Base-by-base conservation (phyloP, 2,329 filamentous ascomycete species). In the Cladobotryum mycophilum region DNA sequence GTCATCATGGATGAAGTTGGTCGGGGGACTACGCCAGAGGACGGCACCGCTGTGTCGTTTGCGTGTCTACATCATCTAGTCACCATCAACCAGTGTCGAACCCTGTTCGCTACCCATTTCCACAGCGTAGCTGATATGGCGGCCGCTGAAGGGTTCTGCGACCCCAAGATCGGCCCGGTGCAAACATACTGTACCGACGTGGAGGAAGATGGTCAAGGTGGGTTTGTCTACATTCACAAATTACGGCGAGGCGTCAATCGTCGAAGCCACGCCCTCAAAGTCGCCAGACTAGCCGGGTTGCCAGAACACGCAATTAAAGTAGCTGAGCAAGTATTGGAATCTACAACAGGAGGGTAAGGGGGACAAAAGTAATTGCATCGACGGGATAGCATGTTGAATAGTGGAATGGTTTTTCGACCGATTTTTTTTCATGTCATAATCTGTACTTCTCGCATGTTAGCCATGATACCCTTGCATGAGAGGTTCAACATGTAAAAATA, bases 1-100 rank as follows among this genome's bases (percentile, higher is more conserved):
- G 92, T 93, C 54, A 92, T 99, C 67, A 97, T 99, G 92, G 93
- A 99, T 67, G 93, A 99, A 73, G 88, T 99, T 36, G 93, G 93
- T 1, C 80, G 93, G 44, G 93, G 93, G 8, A 99, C 95, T 0
- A 96, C 93, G 17, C 90, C 92, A 0, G 86, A 92, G 61, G 93
- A 97, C 65, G 93, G 93, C 2, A 80, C 86, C 2, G 93, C 93
- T 1, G 86, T 99, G 1, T 89, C 89, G 0, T 97, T 87, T 67
- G 93, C 92, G 1, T 90, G 86, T 61, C 73, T 99, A 45, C 81
- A 92, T 63, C 89, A 97, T 67, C 74, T 99, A 14, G 85, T 89
- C 59, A 76, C 83, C 45, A 73, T 86, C 18, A 96, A 93, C 64
- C 76, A 77, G 63, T 89, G 87, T 64, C 81, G 93, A 13, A 84